These are phyloP conservation scores for Harringtonia aguacate DNA, from an alignment of 2,329 filamentous ascomycete genomes.

Conservation along the genomic window DNA sequence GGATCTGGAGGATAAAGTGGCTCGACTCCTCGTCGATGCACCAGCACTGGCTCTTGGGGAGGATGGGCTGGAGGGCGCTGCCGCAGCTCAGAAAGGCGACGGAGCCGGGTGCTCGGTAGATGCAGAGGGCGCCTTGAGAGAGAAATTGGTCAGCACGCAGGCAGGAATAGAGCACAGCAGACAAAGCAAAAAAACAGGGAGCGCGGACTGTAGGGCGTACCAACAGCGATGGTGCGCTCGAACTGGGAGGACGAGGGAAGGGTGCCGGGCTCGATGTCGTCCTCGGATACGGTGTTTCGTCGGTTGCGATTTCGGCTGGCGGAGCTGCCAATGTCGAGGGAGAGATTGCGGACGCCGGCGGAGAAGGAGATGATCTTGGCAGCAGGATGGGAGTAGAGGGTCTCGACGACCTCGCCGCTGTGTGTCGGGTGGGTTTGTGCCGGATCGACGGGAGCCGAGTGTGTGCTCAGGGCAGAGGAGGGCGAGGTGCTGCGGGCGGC, in stretches of 20 bases:
- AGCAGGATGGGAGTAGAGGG: conserved; percentile 62
- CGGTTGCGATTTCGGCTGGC: conserved; percentile 12
- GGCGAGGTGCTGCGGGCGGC: conserved; percentile 2
- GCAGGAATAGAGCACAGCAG: not conserved
- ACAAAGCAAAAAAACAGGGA: not conserved
- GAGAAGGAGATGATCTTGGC: conserved; percentile 56
- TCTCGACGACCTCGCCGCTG: conserved; percentile 44
- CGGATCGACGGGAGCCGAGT: not conserved
- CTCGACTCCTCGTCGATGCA: conserved; percentile 74
- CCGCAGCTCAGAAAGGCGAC: conserved; percentile 84
- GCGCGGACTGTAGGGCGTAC: conserved; percentile 39
- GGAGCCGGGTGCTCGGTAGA: conserved; percentile 78
- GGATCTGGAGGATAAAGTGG: conserved; percentile 77
- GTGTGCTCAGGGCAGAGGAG: conserved; percentile 3
- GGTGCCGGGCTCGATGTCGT: conserved; percentile 45
- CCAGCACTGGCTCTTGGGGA: conserved; percentile 89
- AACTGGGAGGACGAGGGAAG: conserved; percentile 65
- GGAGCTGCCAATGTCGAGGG: conserved; percentile 21
- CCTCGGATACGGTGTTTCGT: conserved; percentile 11
- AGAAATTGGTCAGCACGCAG: not conserved
- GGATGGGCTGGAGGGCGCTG: conserved; percentile 70
- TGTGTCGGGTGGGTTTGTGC: conserved; percentile 3
- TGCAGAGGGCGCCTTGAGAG: conserved; percentile 55
- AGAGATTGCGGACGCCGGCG: conserved; percentile 22
- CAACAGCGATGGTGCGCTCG: conserved; percentile 71